A percentile compares a stretch with the other conserved stretches of the same genome.
Evolutionary conservation across 208 protist genomes (phyloP).

Genomic region (Giardia duodenalis): DNA sequence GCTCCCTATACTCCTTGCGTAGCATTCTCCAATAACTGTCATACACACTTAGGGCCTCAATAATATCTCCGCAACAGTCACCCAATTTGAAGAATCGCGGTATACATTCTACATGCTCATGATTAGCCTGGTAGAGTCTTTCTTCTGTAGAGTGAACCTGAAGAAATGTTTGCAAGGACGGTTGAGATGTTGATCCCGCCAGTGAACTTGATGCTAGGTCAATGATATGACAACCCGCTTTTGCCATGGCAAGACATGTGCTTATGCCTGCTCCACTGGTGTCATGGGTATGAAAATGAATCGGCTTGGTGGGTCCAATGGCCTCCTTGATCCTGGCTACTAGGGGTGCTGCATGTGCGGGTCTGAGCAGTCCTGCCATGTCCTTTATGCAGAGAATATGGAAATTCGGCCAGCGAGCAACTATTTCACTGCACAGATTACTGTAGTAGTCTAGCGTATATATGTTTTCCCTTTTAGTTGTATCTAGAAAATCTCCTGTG

Average conservation of each 20-base stretch:
- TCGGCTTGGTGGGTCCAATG: conserved; percentile 53
- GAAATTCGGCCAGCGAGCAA: conserved; percentile 38
- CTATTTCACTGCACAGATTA: conserved; percentile 33
- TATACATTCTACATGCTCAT: too few species aligned
- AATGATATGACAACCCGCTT: conserved; percentile 61
- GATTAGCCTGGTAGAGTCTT: too few species aligned
- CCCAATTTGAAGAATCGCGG: conserved; percentile 29
- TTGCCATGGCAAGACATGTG: conserved; percentile 54
- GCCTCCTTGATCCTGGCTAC: conserved; percentile 51
- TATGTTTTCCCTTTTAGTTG: conserved; percentile 43
- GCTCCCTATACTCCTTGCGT: conserved; percentile 33
- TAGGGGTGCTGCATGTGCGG: conserved; percentile 46
- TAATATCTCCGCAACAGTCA: background rate
- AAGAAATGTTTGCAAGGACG: conserved; percentile 58
- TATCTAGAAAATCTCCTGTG: conserved; percentile 46
- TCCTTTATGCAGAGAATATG: conserved; percentile 67
- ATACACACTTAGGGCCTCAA: conserved; percentile 13
- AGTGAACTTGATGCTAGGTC: conserved; percentile 54
- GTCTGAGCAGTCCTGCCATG: conserved; percentile 62
- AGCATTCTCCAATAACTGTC: conserved; percentile 30
- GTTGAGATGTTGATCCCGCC: conserved; percentile 62
- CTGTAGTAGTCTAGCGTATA: conserved; percentile 53
- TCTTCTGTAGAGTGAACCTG: conserved; percentile 31
- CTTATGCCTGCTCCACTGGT: conserved; percentile 60
- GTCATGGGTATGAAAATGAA: conserved; percentile 74